phyloP scores from a whole-genome alignment of 192 early-diverging fungal species.

The Entomortierella parvispora region DNA sequence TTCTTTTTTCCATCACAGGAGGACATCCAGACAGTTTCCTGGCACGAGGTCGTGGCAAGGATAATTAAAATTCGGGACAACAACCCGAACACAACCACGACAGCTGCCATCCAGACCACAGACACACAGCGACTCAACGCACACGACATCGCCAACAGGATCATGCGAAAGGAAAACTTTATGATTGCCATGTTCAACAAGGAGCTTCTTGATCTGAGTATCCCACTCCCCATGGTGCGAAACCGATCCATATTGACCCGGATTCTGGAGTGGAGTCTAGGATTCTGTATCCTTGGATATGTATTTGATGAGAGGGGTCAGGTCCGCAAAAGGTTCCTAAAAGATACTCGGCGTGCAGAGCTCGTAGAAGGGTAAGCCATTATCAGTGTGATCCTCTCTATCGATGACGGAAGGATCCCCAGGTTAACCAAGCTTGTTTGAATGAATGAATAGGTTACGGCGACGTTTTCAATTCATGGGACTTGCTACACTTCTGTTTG shows the following conservation, averaged over 20 bases:
- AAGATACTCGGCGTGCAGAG: constrained; percentile 70
- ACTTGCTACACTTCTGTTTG: constrained; percentile 81
- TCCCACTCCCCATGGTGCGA: constrained; percentile 71
- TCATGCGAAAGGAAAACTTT: constrained; percentile 98
- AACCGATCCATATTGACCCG: constrained; percentile 79
- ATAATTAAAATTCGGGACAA: constrained; percentile 79
- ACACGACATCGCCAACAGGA: constrained; percentile 88
- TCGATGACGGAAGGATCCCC: neutral
- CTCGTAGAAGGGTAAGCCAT: constrained; percentile 71
- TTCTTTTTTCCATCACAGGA: constrained; percentile 53
- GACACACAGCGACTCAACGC: constrained; percentile 68
- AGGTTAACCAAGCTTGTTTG: neutral
- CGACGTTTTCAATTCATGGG: constrained; percentile 91
- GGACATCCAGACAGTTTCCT: constrained; percentile 86
- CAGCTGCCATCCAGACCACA: constrained; percentile 53
- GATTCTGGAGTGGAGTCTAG: constrained; percentile 92
- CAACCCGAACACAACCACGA: constrained; percentile 62
- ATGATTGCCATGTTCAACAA: constrained; percentile 95
- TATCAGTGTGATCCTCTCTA: neutral
- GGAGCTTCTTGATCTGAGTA: constrained; percentile 82
- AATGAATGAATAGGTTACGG: constrained; percentile 58
- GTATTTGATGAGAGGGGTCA: constrained; percentile 91
- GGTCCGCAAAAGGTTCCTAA: constrained; percentile 83
- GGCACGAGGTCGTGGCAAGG: constrained; percentile 84
- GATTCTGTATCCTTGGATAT: constrained; percentile 84